Base-by-base conservation (phyloP, 129 eudicot genomes). In the Saposhnikovia divaricata region DNA sequence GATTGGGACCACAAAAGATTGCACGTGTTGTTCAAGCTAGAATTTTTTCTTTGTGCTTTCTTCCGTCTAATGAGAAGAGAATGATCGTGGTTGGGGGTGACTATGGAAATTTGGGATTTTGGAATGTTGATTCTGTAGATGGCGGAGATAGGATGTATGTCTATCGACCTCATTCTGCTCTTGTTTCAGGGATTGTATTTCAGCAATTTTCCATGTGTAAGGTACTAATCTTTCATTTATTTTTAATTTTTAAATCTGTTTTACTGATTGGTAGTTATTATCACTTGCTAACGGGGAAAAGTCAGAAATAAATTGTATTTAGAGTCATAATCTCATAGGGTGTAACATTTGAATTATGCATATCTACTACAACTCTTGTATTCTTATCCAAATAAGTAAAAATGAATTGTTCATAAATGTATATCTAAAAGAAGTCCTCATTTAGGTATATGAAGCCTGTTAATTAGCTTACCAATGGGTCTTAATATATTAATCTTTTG, bases 31-130 rank as follows among this genome's bases (percentile, higher is more conserved):
- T 89, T 37, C 87, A 90, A 0, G 86, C 87, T 1, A 88, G 85
- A 82, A 90, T 91, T 78, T 16, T 88, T 51, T 73, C 82, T 72
- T 80, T 93, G 74, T 79, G 80, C 78, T 89, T 93, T 82, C 86
- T 90, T 78, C 97, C 98, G 10, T 81, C 90, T 0, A 28, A 59
- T n/a, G 89, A 86, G 74, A 82, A 82, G 87, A 85, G 34, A 18
- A 84, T 92, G 93, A 85, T 92, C 74, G 93, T 74, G 76, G 97
- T 80, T 18, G 98, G 96, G 18, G 89, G 89, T 74, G 86, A 82
- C 76, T 82, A 21, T 83, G 98, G 98, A 25, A 66, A 94, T 83
- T 48, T 94, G 15, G 96, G 96, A 73, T 88, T 94, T 85, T 94
- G 98, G 97, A 85, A 94, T 81, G 85, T 86, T 53, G 87, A 87